Evolutionary conservation across 441 rosid genomes (phyloP), one percentile per base, ranked within the genome.

Genomic region (Corymbia citriodora): DNA sequence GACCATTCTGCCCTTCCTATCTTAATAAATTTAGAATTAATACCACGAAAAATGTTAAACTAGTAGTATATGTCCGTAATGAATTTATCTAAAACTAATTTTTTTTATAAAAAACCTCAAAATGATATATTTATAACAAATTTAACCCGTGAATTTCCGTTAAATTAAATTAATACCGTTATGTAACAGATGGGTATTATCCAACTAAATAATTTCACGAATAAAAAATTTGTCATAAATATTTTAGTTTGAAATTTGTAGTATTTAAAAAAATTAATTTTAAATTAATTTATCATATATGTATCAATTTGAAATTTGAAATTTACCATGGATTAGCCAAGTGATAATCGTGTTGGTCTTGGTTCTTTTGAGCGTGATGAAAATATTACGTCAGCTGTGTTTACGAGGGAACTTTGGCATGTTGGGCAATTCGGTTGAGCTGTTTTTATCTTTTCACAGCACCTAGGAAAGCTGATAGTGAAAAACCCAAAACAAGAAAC

Each of bases 131-230:
- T 5, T 59, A 23, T 59, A 7, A 25, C 2, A 59, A 57, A 57
- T 57, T 57, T 10, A 2, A 0, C 10, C 25, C 3, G 10, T 59
- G 23, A 25, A 59, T 10, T 59, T 25, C 0, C 5, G 0, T 10
- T 23, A 57, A 57, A 57, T 57, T 57, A 1, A 2, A 57, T 2
- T 57, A 57, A 23, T 57, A 57, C 3, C 9, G 9, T 4, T 1
- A 0, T 10, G 1, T 57, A 0, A 57, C 1, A 21, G 23, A 57
- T 0, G 12, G 0, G 0, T 23, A 57, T 57, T 0, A 57, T 57
- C 1, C 10, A 57, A 57, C 1, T 57, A 0, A 1, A 0, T 23
- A 23, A 57, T 57, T 57, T 57, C 1, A 23, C 0, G 0, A 23
- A 57, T 57, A 0, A 8, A 3, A 57, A 57, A 23, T 21, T 55